A percentile compares a stretch with the other conserved stretches of the same genome.
Evolutionary conservation across 2,329 filamentous ascomycete genomes (phyloP).

Genomic region (Arachnomyces sp.): DNA sequence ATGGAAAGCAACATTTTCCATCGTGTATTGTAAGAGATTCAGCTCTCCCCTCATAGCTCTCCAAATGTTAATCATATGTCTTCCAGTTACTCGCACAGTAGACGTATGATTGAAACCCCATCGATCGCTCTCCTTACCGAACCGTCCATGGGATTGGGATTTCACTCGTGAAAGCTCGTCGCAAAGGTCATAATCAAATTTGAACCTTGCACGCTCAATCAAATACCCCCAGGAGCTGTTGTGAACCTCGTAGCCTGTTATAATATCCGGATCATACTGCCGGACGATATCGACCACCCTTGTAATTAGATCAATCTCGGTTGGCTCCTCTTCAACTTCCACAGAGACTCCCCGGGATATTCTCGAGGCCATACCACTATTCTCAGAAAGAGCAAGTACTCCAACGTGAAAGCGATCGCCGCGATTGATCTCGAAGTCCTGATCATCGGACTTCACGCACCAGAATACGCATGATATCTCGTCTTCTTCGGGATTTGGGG

Average conservation of each 20-base stretch:
- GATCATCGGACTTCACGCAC: constrained; percentile 72
- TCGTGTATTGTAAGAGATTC: constrained; percentile 84
- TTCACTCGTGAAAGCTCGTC: constrained; percentile 89
- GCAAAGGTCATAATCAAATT: constrained; percentile 85
- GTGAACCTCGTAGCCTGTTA: constrained; percentile 93
- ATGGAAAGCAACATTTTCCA: constrained; percentile 94
- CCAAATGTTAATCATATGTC: constrained; percentile 97
- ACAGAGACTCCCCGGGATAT: constrained; percentile 56
- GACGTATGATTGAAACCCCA: constrained; percentile 96
- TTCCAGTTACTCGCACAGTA: constrained; percentile 82
- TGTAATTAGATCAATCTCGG: constrained; percentile 78
- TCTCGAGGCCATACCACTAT: constrained; percentile 51
- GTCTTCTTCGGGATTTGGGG: constrained; percentile 85
- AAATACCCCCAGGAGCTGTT: constrained; percentile 92
- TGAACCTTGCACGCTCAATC: constrained; percentile 76
- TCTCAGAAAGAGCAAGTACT: constrained; percentile 62
- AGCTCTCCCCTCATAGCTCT: constrained; percentile 90
- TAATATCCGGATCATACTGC: constrained; percentile 76
- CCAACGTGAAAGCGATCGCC: constrained; percentile 55
- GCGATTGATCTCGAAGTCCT: constrained; percentile 44
- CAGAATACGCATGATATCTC: constrained; percentile 85
- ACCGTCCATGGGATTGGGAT: constrained; percentile 69
- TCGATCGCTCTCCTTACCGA: constrained; percentile 76
- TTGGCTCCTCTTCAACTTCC: constrained; percentile 65
- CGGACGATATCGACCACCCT: constrained; percentile 83